Conservation (phyloP, 2,329 filamentous ascomycete genomes). For the Bisporella sp. region DNA sequence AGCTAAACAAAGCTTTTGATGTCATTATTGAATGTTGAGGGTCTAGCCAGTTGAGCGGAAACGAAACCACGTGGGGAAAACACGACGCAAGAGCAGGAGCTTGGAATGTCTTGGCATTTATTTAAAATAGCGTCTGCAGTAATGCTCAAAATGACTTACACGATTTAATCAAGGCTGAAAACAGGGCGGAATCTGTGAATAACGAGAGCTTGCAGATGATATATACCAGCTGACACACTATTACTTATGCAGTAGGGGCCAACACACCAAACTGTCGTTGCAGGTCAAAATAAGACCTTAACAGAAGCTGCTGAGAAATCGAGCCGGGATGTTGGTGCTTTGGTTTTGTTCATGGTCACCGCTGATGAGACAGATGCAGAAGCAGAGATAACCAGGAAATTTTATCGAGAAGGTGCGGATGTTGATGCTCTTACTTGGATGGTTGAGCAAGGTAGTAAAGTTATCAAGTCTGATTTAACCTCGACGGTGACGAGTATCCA, state of each 20-base stretch:
- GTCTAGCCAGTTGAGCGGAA: too few species aligned
- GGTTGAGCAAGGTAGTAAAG: conserved; percentile 26
- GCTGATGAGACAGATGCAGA: conserved; percentile 27
- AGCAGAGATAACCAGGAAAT: conserved; percentile 26
- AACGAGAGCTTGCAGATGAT: too few species aligned
- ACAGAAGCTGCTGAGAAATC: conserved; percentile 24
- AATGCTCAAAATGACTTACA: too few species aligned
- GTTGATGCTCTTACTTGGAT: conserved; percentile 28
- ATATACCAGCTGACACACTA: too few species aligned
- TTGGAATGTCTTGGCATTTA: too few species aligned
- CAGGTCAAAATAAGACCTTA: conserved; percentile 20
- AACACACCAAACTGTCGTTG: conserved; percentile 26
- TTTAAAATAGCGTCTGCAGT: too few species aligned
- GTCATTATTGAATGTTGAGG: too few species aligned
- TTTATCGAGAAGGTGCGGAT: conserved; percentile 27
- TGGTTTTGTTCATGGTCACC: conserved; percentile 29
- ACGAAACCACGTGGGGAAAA: too few species aligned
- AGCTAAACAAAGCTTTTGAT: too few species aligned
- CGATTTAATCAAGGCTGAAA: too few species aligned
- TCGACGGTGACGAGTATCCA: conserved; percentile 23
- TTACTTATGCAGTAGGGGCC: conserved; percentile 24
- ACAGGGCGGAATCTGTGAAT: too few species aligned
- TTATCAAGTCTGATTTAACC: conserved; percentile 25
- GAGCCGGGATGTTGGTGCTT: conserved; percentile 28
- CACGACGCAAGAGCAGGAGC: too few species aligned